These are phyloP conservation scores for Polyporus tsugae DNA, from an alignment of 1,284 basidiomycete species.

Conservation along the genomic window DNA sequence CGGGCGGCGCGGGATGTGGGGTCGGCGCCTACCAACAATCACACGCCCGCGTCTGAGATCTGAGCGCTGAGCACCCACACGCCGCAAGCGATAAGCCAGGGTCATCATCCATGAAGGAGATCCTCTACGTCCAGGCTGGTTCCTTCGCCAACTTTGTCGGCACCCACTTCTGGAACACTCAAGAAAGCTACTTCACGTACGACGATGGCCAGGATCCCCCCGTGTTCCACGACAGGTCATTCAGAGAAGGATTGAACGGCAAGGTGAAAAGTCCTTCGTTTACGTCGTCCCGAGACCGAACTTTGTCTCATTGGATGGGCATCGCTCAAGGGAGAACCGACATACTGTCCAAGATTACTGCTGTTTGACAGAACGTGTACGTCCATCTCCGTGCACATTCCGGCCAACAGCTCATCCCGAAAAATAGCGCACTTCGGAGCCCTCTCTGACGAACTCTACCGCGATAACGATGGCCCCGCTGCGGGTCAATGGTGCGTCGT, in stretches of 20 bases:
- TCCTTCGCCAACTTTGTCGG: conserved; percentile 70
- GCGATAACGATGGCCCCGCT: conserved; percentile 39
- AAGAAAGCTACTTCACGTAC: conserved; percentile 72
- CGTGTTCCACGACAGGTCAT: conserved; percentile 66
- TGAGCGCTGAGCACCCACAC: neutral
- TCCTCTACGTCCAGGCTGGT: conserved; percentile 80
- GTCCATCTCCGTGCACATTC: conserved; percentile 20
- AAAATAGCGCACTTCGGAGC: conserved; percentile 70
- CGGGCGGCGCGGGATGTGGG: conserved; percentile 16
- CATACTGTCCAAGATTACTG: conserved; percentile 69
- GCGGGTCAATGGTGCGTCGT: conserved; percentile 28
- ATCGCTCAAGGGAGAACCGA: conserved; percentile 56
- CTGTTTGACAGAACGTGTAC: conserved; percentile 73
- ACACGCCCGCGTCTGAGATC: conserved; percentile 19
- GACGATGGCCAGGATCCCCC: conserved; percentile 53
- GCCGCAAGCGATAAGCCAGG: neutral
- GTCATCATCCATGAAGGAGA: conserved; percentile 74
- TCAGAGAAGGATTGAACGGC: conserved; percentile 62
- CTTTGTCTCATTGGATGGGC: neutral
- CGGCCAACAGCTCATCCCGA: conserved; percentile 6
- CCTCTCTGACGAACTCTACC: conserved; percentile 54
- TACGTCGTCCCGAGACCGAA: neutral
- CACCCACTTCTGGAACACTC: conserved; percentile 84
- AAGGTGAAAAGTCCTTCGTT: conserved; percentile 41
- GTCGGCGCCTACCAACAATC: conserved; percentile 21